Percentiles rank a stretch among this genome's conserved stretches.
Evolutionary conservation across 768 basidiomycete species (phyloP).

Genomic region (Hygrocybe coccinea): DNA sequence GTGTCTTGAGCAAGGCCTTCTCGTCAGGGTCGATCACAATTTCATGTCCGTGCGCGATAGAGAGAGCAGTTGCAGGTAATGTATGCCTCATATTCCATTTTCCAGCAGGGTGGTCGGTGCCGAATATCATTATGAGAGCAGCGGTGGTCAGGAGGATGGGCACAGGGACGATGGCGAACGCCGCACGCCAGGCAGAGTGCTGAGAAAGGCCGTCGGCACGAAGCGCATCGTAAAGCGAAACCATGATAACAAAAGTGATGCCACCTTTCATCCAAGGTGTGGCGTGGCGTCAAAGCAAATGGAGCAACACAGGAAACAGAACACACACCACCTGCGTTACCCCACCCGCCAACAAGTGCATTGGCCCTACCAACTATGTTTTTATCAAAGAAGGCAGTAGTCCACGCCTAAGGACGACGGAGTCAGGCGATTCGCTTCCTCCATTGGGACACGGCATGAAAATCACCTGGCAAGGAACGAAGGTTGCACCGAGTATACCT

Average conservation of each 20-base stretch:
- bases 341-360: constrained; percentile 55
- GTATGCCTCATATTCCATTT: constrained; percentile 47
- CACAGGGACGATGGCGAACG: constrained; percentile 54
- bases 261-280: constrained; percentile 30
- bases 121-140: constrained; percentile 37
- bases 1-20: constrained; percentile 13
- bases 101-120: constrained; percentile 52
- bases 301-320: not conserved
- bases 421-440: not conserved
- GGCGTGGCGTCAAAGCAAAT: not conserved
- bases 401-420: constrained; percentile 37
- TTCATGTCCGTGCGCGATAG: constrained; percentile 16
- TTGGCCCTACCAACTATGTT: constrained; percentile 42
- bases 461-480: constrained; percentile 48
- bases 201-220: constrained; percentile 32
- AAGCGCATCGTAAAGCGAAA: constrained; percentile 43
- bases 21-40: constrained; percentile 18
- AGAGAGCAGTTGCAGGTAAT: constrained; percentile 26
- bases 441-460: not conserved
- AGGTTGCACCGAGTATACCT: constrained; percentile 50
- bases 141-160: constrained; percentile 47
- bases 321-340: constrained; percentile 31
- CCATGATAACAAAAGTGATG: constrained; percentile 55
- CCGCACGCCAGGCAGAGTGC: constrained; percentile 48
- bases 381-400: constrained; percentile 57